A percentile compares a stretch with the other conserved stretches of the same genome.
These are phyloP conservation scores for Lablab purpureus DNA, from an alignment of 306 rosid species.

Conservation along the genomic window DNA sequence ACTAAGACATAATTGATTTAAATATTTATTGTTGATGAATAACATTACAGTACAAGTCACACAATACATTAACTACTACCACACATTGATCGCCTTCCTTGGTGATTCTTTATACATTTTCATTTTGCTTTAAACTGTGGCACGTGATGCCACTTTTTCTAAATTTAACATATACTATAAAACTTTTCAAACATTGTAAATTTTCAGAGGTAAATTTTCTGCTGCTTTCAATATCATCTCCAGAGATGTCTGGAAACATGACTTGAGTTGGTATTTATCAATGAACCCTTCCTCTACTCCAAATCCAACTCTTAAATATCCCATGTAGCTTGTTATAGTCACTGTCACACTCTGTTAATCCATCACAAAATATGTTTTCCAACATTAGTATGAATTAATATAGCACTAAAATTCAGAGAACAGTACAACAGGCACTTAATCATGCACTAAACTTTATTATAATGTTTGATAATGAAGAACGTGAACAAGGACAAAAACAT, in stretches of 20 bases:
- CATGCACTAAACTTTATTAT: too few species aligned
- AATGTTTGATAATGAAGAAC: too few species aligned
- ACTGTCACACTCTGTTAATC: constrained; percentile 33
- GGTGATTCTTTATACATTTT: background rate
- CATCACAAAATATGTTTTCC: background rate
- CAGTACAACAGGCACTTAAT: too few species aligned
- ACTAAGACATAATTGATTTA: too few species aligned
- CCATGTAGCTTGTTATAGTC: constrained; percentile 43
- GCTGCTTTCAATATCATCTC: constrained; percentile 37
- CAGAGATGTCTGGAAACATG: constrained; percentile 28
- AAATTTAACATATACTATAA: background rate
- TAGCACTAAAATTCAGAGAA: background rate
- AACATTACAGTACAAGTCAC: background rate
- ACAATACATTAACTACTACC: background rate
- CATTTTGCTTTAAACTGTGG: background rate
- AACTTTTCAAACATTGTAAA: background rate
- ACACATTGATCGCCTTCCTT: background rate
- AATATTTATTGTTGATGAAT: too few species aligned
- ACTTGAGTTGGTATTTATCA: constrained; percentile 26
- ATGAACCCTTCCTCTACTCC: constrained; percentile 43
- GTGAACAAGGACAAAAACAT: too few species aligned
- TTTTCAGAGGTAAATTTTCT: background rate
- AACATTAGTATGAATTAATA: background rate
- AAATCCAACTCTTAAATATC: constrained; percentile 35
- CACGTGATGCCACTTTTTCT: background rate